Base-by-base conservation (phyloP, 1,284 basidiomycete species). In the Microbotryum intermedium region DNA sequence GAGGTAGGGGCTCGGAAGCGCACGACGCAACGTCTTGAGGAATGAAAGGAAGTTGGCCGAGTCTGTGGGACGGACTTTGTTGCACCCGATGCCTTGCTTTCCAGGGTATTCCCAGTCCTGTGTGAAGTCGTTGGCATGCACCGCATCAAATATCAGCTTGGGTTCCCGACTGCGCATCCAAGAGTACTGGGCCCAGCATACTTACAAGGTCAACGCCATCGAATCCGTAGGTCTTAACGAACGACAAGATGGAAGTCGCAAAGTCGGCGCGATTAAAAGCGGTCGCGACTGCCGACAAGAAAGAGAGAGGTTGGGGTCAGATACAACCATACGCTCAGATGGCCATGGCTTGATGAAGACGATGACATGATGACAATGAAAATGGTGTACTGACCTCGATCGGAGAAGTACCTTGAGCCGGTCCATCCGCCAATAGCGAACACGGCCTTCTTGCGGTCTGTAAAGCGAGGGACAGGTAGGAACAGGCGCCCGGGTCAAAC, bases 71-170 rank as follows among this genome's bases (percentile, higher is more conserved):
- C 78, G 78, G 59, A 84, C 77, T 39, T 69, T 70, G 73, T 92
- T 92, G 23, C 82, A 67, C 28, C 66, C 60, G 29, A 66, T 57
- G 2, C 55, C 63, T 1, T 45, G 44, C 34, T 39, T 4, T 44
- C 43, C 50, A 21, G 90, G 90, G 74, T 91, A 93, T 74, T 92
- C 90, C 89, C 88, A 92, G 73, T 92, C 90, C 68, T 28, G 5
- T 25, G n/a, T 10, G 45, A 29, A 7, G 25, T 2, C n/a, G n/a
- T 39, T 16, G 34, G 90, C 90, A 74, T 91, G 93, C 74, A 92
- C 90, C 90, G 68, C 42, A 13, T n/a, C 20, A 21, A 42, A 34
- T 4, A 30, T 8, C 2, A 25, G 21, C 23, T 8, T 48, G 26
- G 18, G 28, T 45, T 39, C n/a, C 26, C 16, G 20, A 4, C 11